phyloP scores from a whole-genome alignment of 2,329 filamentous ascomycete genomes.

The Dactylellina leptospora region DNA sequence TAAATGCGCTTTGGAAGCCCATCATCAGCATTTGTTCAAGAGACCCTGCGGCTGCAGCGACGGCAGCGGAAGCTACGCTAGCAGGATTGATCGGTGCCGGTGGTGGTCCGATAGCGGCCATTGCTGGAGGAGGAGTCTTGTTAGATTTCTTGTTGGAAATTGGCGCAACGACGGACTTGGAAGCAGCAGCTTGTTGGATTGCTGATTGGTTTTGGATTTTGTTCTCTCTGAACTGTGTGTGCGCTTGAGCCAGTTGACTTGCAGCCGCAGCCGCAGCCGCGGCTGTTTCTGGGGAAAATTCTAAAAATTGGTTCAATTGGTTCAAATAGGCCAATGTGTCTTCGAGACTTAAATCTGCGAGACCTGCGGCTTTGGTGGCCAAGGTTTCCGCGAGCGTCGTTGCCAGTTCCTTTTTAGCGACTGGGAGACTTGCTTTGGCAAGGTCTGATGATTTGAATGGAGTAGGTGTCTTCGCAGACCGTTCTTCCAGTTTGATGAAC shows the following conservation, averaged over 20 bases:
- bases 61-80: conserved; percentile 50
- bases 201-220: conserved; percentile 37
- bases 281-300: conserved; percentile 47
- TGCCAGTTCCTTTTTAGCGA: conserved; percentile 43
- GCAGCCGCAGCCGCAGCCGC: conserved; percentile 39
- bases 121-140: conserved; percentile 20
- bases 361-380: conserved; percentile 42
- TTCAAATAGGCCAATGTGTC: conserved; percentile 50
- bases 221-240: conserved; percentile 27
- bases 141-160: conserved; percentile 5
- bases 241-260: conserved; percentile 37
- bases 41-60: conserved; percentile 41
- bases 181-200: conserved; percentile 19
- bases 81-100: conserved; percentile 46
- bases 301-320: conserved; percentile 48
- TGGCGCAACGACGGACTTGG: conserved; percentile 7
- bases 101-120: conserved; percentile 19
- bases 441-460: conserved; percentile 40
- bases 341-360: conserved; percentile 45
- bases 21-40: conserved; percentile 49
- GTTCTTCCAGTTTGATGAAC: conserved; percentile 74
- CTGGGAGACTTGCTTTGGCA: conserved; percentile 20
- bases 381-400: conserved; percentile 33
- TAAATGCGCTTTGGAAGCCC: conserved; percentile 44
- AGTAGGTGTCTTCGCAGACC: conserved; percentile 55